Evolutionary conservation across 176 grass and related monocot genomes (phyloP).

Genomic region (Phyllostachys edulis): DNA sequence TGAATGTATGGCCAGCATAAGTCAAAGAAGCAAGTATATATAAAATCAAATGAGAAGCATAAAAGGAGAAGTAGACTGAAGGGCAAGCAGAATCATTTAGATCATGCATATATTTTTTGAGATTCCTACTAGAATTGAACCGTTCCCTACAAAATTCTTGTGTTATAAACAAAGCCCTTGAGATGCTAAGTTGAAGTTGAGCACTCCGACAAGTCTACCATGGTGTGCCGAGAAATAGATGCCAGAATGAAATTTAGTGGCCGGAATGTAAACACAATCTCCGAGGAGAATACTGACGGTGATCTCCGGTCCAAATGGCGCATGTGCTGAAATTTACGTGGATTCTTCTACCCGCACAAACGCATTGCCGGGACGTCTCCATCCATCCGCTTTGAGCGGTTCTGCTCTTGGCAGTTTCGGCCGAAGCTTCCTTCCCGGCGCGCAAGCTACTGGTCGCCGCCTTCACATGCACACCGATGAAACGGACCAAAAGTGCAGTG

Average conservation of each 20-base stretch:
- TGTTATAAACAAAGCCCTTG: neutral
- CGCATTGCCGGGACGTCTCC: neutral
- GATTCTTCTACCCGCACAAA: neutral
- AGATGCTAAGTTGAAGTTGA: neutral
- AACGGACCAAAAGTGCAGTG: neutral
- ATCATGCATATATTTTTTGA: neutral
- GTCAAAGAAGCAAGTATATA: neutral
- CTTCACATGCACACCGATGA: neutral
- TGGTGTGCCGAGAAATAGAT: neutral
- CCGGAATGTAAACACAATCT: slow-evolving; percentile 13
- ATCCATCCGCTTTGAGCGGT: neutral
- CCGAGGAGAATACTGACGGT: slow-evolving; percentile 21
- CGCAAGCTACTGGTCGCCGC: neutral
- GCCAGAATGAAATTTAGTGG: neutral
- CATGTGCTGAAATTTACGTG: slow-evolving; percentile 30
- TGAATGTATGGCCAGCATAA: neutral
- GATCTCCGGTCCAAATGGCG: neutral
- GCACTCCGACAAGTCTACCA: neutral
- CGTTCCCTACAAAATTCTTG: no score
- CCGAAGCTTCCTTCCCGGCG: slow-evolving; percentile 14
- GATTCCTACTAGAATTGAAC: neutral
- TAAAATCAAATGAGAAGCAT: neutral
- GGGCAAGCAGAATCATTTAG: neutral
- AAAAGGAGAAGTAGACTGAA: neutral
- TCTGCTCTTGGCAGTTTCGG: neutral